These are phyloP conservation scores for Ophiostoma sp. DNA, from an alignment of 2,329 filamentous ascomycete species.

Conservation along the genomic window DNA sequence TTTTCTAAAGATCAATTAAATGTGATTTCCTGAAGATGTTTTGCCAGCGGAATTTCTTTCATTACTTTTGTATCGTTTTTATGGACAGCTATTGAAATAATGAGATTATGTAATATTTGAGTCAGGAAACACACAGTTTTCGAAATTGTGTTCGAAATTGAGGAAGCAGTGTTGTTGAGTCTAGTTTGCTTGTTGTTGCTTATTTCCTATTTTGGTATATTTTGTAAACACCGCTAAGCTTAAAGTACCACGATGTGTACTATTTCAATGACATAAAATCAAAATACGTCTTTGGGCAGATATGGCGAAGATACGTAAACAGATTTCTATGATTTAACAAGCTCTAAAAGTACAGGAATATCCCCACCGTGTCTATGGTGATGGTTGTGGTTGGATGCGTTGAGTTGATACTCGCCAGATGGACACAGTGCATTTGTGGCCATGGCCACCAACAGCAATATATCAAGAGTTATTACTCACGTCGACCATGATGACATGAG, in stretches of 20 bases:
- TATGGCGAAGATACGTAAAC: not conserved
- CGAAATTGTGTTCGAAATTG: too few species aligned
- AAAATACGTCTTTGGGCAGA: not conserved
- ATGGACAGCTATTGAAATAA: too few species aligned
- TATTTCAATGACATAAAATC: not conserved
- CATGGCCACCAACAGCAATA: not conserved
- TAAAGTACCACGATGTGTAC: not conserved
- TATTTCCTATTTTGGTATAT: not conserved
- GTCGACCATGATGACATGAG: not conserved
- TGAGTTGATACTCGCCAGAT: not conserved
- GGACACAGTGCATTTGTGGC: not conserved
- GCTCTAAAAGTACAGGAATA: not conserved
- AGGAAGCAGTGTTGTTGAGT: not conserved
- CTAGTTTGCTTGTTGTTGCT: not conserved
- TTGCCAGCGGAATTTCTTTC: not conserved
- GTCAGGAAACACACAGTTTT: too few species aligned
- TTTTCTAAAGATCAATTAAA: not conserved
- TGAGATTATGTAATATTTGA: too few species aligned
- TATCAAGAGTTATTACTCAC: not conserved
- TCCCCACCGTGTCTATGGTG: not conserved
- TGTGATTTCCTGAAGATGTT: not conserved
- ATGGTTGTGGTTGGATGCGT: not conserved
- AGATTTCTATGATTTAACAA: not conserved
- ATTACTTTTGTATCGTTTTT: not conserved
- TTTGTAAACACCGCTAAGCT: not conserved